Base-by-base conservation (phyloP, 1,284 basidiomycete species). In the Porodaedalea pini region DNA sequence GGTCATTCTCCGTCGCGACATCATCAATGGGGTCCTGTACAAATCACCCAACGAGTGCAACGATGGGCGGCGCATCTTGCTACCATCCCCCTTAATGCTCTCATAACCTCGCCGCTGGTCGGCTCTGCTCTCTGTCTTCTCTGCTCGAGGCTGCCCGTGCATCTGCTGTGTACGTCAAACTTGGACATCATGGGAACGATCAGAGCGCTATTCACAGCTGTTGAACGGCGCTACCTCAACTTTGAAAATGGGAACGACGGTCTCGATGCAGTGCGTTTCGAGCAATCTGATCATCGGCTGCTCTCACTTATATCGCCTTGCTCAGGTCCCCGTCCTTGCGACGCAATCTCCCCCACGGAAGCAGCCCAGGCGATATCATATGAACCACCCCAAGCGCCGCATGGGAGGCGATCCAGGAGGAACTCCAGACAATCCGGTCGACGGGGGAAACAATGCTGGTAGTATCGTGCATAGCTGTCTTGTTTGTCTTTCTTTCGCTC, bases 291-390 rank as follows among this genome's bases (percentile, higher is more conserved):
- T 45, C 45, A 47, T 47, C 25, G 8, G 27, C 25, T 47, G 13
- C n/a, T 15, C 45, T 17, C 13, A 47, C 45, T 31, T 47, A 32
- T 47, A 47, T 47, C 21, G 15, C 32, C 7, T 34, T 34, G 6
- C 7, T 13, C 13, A 34, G 32, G 13, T 29, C 25, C 45, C 15
- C n/a, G n/a, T 31, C 25, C 29, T n/a, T n/a, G 31, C 21, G 45
- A 41, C 19, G 52, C 59, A 17, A 47, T 50, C n/a, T 60, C 63
- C 11, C 31, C 45, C 25, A 47, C n/a, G n/a, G n/a, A n/a, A n/a
- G n/a, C n/a, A n/a, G n/a, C n/a, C n/a, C n/a, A n/a, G n/a, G n/a
- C n/a, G n/a, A n/a, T n/a, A n/a, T n/a, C n/a, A n/a, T n/a, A n/a
- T n/a, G n/a, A n/a, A n/a, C n/a, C n/a, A n/a, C n/a, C n/a, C n/a